Base-by-base conservation (phyloP, 768 basidiomycete species). In the Kwoniella dejecticola region DNA sequence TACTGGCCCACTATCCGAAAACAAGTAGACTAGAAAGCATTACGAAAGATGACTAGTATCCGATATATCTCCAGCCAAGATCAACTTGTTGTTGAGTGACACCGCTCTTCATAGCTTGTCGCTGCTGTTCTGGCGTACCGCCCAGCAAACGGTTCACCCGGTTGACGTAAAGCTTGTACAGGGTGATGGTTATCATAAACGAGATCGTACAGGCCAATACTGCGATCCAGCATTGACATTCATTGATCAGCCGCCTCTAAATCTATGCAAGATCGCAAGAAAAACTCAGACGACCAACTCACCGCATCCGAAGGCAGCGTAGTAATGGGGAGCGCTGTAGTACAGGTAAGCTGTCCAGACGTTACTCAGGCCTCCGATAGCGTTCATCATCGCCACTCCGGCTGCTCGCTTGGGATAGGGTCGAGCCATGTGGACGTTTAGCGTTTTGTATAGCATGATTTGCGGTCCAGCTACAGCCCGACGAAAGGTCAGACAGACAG, bases 331-430 rank as follows among this genome's bases (percentile, higher is more conserved):
- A 7, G 70, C 45, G 17, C 50, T 45, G 49, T 64, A 60, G 44
- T 52, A 76, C 12, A 68, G 19, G 61, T 74, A 76, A 10, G 44
- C 33, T 23, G 58, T 54, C 67, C 64, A 70, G 46, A 76, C 41
- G 44, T 62, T 60, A 24, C 19, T 42, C 6, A 45, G 62, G 23
- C 71, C 73, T 4, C 73, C 75, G 45, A 77, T 65, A 40, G 67
- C 67, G 57, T 72, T 74, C 21, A 74, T 60, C 33, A 77, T 54
- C 2, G 75, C 73, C 4, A 72, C 42, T 0, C 66, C 66, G 12
- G 75, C 75, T 1, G 72, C 72, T 45, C 75, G 64, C 64, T 77
- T 77, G 44, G 73, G 52, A 47, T 58, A 50, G 5, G 75, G 72
- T 31, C 75, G 63, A 42, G 75, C 62, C 15, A 74, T 46, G 40